These are phyloP conservation scores for Meira miltonrushii DNA, from an alignment of 1,284 basidiomycete species.

Conservation along the genomic window DNA sequence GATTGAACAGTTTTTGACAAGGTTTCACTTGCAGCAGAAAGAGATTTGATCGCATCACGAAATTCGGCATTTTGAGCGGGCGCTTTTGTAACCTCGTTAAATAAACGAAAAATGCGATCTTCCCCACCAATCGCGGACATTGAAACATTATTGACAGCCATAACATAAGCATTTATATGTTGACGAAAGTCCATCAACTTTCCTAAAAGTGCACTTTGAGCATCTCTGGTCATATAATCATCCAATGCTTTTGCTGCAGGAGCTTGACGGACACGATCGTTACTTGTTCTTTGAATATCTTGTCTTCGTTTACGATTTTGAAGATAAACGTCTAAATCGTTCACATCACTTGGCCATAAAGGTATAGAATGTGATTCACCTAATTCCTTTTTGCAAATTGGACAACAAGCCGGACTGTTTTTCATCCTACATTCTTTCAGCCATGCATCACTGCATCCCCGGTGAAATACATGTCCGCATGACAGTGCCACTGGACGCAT, in stretches of 20 bases:
- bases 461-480: conserved; percentile 11
- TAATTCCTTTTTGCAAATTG: conserved; percentile 2
- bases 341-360: conserved; percentile 4
- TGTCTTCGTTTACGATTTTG: background rate
- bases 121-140: conserved; percentile 2
- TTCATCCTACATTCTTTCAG: background rate
- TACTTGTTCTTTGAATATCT: background rate
- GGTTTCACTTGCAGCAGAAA: background rate
- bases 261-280: background rate
- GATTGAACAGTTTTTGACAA: background rate
- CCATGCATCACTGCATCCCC: conserved; percentile 7
- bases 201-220: conserved; percentile 4
- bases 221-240: background rate
- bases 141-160: conserved; percentile 8
- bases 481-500: conserved; percentile 10
- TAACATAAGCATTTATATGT: conserved; percentile 8
- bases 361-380: background rate
- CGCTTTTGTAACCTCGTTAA: background rate
- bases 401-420: conserved; percentile 7
- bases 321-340: conserved; percentile 6
- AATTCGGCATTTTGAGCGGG: background rate
- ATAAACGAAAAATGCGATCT: conserved; percentile 9
- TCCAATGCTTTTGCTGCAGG: conserved; percentile 6
- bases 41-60: background rate
- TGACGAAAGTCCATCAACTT: conserved; percentile 7